phyloP scores from a whole-genome alignment of 163 green algal species.

The Coccomyxa subellipsoidea region DNA sequence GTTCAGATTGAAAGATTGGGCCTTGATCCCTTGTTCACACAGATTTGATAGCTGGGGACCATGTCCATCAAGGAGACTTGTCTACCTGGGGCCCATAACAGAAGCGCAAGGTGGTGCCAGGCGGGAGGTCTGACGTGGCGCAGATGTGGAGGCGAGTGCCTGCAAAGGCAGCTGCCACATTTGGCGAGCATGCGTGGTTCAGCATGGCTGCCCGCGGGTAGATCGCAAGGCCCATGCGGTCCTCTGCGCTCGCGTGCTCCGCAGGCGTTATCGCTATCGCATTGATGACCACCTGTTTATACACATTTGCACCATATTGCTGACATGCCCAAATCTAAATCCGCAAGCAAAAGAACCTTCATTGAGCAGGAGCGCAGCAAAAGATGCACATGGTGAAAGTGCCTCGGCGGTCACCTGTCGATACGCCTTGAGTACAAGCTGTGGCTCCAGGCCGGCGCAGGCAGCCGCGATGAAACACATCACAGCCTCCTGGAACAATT shows the following conservation, averaged over 20 bases:
- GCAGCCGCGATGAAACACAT: neutral
- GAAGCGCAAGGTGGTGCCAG: slow-evolving; percentile 15
- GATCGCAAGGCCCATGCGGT: slow-evolving; percentile 38
- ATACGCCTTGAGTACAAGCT: neutral
- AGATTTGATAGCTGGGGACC: too few species aligned
- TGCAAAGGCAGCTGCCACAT: slow-evolving; percentile 45
- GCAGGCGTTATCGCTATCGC: neutral
- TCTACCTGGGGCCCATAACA: slow-evolving; percentile 29
- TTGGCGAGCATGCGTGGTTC: slow-evolving; percentile 67
- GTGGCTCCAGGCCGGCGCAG: neutral
- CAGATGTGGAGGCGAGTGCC: slow-evolving; percentile 7
- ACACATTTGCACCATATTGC: neutral
- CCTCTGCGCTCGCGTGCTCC: neutral
- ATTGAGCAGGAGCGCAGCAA: too few species aligned
- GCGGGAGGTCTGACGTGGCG: neutral
- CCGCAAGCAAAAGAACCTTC: too few species aligned
- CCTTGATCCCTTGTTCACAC: too few species aligned
- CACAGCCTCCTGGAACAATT: neutral
- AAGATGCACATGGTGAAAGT: too few species aligned
- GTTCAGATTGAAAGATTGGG: too few species aligned
- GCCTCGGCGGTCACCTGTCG: neutral
- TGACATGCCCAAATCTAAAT: neutral
- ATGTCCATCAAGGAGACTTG: neutral
- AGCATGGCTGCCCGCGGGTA: slow-evolving; percentile 53
- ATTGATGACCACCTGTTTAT: neutral